Evolutionary conservation across 345 rosid species (phyloP).

Genomic region (Eucalyptus camaldulensis): DNA sequence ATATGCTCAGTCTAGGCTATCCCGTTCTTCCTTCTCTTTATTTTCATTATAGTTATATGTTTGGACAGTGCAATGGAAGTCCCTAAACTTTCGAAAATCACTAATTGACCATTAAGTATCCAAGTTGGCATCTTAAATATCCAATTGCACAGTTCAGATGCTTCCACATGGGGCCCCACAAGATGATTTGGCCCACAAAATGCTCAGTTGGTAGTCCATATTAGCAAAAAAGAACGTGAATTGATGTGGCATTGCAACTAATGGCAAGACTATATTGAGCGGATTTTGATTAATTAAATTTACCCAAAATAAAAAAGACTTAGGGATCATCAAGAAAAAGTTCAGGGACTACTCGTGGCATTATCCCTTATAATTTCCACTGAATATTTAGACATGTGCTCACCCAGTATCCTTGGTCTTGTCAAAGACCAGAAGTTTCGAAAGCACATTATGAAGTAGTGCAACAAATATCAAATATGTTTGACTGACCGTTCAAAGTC

Average conservation of each 20-base stretch:
- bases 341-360: neutral
- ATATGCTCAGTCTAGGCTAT: neutral
- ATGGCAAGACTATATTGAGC: neutral
- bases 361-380: neutral
- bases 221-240: neutral
- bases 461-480: neutral
- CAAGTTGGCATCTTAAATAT: neutral
- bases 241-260: neutral
- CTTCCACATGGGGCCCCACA: neutral
- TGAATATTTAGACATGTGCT: neutral
- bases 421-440: neutral
- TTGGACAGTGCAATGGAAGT: neutral
- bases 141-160: neutral
- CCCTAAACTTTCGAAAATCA: neutral
- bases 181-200: neutral
- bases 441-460: neutral
- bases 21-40: neutral
- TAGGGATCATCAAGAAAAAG: neutral
- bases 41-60: neutral
- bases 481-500: conserved; percentile 71
- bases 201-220: neutral
- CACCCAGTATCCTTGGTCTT: neutral
- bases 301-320: neutral
- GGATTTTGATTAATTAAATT: neutral
- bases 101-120: neutral